Base-by-base conservation (phyloP, 306 rosid genomes). In the Ormosia emarginata region DNA sequence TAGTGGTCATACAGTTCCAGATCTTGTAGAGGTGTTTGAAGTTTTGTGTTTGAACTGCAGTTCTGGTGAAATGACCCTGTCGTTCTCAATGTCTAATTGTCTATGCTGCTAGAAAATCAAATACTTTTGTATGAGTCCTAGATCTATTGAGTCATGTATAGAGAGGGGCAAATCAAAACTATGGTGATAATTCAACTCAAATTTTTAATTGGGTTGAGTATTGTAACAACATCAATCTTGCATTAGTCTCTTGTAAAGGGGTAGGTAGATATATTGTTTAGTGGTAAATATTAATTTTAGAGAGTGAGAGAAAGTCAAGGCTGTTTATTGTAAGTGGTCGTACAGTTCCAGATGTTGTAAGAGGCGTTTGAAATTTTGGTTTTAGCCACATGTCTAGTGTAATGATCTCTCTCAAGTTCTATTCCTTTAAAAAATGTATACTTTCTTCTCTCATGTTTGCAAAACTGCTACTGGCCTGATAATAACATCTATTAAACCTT, bases 381-480 rank as follows among this genome's bases (percentile, higher is more conserved):
- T 78, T 73, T 32, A 67, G 33, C 33, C 65, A 62, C 24, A 34
- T 15, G 61, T 72, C 71, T 56, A 58, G 68, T 71, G 81, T 72
- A 43, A 68, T 73, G 24, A 76, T 73, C 71, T 44, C 67, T 50
- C 6, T 67, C 66, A 73, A 52, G 39, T 32, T 88, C 52, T 11
- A 46, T 46, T 75, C 44, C 47, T 30, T 55, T 76, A 75, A 72
- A 78, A 77, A 47, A 63, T 74, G 9, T 50, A 8, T 37, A 61
- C 3, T 59, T 74, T 75, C 64, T 81, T 82, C 17, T 75, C 67
- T 68, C 15, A 14, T 83, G 71, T 67, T 78, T 71, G 57, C 61
- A n/a, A 65, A 63, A 64, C 78, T 68, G 53, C 81, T 59, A 14
- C 33, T 72, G 65, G 77, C 81, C 68, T 84, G 69, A 76, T 81